Base-by-base conservation (phyloP, 2,329 filamentous ascomycete genomes). In the Arthrobotrys sinensis region DNA sequence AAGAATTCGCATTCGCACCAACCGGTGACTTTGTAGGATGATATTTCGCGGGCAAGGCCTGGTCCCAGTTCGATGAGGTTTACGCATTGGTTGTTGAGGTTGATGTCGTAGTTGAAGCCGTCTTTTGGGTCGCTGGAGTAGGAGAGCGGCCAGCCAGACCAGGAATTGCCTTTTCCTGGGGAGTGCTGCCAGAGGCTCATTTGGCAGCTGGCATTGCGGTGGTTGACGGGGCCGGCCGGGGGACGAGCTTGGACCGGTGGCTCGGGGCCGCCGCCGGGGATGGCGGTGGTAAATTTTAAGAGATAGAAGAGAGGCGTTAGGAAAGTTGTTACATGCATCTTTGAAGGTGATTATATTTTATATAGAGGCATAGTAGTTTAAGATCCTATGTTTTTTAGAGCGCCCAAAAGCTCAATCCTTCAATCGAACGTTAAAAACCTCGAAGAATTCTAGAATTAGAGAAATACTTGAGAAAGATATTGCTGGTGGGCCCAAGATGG, bases 1-100 rank as follows among this genome's bases (percentile, higher is more conserved):
- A 50, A 70, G 32, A 70, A 70, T 12, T 70, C 66, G 21, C 66
- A 70, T 63, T 70, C 53, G 16, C 53, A 70, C 40, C 45, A 70
- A 8, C 66, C 66, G 1, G 53, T 70, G 10, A 70, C 40, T 19
- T 32, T 32, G 53, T 5, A 63, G 24, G 66, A 50, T 4, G 66
- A 70, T 52, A 70, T 40, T 21, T 36, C 10, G 14, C 7, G 14
- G 11, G 19, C 34, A 4, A 70, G 66, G 3, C 14, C 8, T 0
- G 38, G 12, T 8, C 62, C 36, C 19, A 70, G 14, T 46, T 70
- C 66, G 32, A 50, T 43, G 28, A 70, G 4, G 53, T 70, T 70
- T 1, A 52, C 32, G 55, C 66, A 70, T 34, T 45, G 14, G n/a
- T 69, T 60, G 40, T 69, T 60, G 52, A 57, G 52, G 32, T 38